Conservation (phyloP, 768 basidiomycete genomes). For the Lyophyllum shimeji region DNA sequence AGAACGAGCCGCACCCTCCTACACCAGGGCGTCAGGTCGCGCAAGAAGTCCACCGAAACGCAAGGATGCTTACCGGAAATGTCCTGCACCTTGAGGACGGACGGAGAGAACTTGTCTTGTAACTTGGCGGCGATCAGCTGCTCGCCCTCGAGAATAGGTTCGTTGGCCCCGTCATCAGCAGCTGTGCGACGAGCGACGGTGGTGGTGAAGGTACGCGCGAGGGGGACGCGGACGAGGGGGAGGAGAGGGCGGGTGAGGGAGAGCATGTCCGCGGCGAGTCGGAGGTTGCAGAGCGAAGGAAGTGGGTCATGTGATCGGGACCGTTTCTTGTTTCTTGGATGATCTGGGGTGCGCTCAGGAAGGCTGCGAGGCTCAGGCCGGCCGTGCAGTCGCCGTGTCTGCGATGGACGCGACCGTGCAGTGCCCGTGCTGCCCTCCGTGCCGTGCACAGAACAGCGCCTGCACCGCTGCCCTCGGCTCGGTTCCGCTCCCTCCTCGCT, state of each 20-base stretch:
- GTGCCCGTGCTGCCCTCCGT: background rate
- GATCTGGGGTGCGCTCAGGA: constrained; percentile 26
- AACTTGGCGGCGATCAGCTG: constrained; percentile 71
- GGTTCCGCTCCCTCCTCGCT: constrained; percentile 5
- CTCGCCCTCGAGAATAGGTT: constrained; percentile 54
- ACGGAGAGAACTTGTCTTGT: constrained; percentile 71
- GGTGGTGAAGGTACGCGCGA: constrained; percentile 29
- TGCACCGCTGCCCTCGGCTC: constrained; percentile 5
- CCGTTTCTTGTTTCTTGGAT: constrained; percentile 12
- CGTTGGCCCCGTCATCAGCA: background rate
- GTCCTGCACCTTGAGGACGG: constrained; percentile 84
- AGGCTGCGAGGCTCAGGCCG: constrained; percentile 12
- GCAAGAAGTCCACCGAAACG: too few relatives aligned
- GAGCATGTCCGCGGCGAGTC: constrained; percentile 23
- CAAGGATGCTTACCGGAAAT: constrained; percentile 68
- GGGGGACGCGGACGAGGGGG: constrained; percentile 28
- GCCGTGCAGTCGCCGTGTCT: background rate
- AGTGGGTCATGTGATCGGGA: too few relatives aligned
- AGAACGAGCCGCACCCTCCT: constrained; percentile 99
- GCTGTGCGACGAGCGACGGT: constrained; percentile 19
- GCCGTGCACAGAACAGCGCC: background rate
- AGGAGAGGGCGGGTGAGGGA: constrained; percentile 23
- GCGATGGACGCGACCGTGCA: background rate
- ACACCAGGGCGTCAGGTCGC: background rate
- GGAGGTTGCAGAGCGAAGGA: background rate